Percentiles rank a stretch among this genome's conserved stretches.
Evolutionary conservation across 768 basidiomycete species (phyloP).

Genomic region (Rubroboletus satanas): DNA sequence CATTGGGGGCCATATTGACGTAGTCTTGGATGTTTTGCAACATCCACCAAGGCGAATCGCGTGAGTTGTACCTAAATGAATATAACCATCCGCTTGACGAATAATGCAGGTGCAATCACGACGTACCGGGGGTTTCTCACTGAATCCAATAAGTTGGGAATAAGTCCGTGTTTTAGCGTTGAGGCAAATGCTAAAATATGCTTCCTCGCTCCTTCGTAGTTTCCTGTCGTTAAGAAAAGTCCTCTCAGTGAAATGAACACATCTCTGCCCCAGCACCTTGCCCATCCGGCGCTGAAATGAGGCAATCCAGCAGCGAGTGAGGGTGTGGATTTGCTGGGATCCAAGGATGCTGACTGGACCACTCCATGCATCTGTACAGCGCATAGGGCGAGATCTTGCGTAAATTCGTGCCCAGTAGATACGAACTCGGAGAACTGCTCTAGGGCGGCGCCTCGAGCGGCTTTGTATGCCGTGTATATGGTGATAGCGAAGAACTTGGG

Average conservation of each 20-base stretch:
- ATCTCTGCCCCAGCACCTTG: conserved; percentile 94
- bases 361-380: conserved; percentile 87
- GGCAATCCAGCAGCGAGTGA: conserved; percentile 93
- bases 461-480: conserved; percentile 89
- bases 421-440: conserved; percentile 90
- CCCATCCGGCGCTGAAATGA: conserved; percentile 92
- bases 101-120: neutral
- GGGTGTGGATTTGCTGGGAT: conserved; percentile 63
- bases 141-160: conserved; percentile 94
- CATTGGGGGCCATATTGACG: conserved; percentile 76
- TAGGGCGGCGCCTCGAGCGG: conserved; percentile 73
- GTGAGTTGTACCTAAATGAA: conserved; percentile 76
- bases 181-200: conserved; percentile 94
- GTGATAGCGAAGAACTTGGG: conserved; percentile 96
- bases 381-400: conserved; percentile 83
- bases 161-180: conserved; percentile 91
- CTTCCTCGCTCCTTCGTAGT: conserved; percentile 76
- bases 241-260: conserved; percentile 93
- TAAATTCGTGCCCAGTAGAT: conserved; percentile 79
- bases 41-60: conserved; percentile 99
- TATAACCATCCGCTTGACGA: neutral
- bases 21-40: conserved; percentile 98
- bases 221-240: conserved; percentile 89
- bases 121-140: conserved; percentile 73
- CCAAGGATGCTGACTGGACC: conserved; percentile 87